Evolutionary conservation across 2,329 filamentous ascomycete genomes (phyloP).

Genomic region (Phialocephala sp.): DNA sequence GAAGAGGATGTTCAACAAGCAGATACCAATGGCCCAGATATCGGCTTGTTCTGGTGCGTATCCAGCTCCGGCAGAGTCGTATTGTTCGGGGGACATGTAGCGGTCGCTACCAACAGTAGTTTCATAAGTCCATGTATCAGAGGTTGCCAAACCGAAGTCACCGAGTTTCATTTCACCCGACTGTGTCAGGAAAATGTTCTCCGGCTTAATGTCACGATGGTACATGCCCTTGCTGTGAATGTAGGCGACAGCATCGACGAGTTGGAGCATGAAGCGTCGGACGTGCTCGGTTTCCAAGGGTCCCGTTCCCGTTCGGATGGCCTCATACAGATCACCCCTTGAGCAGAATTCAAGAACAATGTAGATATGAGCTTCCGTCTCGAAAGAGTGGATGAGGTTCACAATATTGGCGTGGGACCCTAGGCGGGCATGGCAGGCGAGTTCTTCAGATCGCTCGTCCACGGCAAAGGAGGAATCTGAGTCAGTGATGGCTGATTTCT

Average conservation of each 20-base stretch:
- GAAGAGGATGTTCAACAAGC: slow-evolving; percentile 94
- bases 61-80: slow-evolving; percentile 83
- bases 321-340: slow-evolving; percentile 96
- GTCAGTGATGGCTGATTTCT: slow-evolving; percentile 67
- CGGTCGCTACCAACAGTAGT: slow-evolving; percentile 95
- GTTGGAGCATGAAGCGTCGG: slow-evolving; percentile 94
- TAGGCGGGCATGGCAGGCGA: slow-evolving; percentile 79
- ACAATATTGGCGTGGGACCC: slow-evolving; percentile 88
- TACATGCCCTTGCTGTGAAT: slow-evolving; percentile 92
- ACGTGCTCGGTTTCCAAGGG: slow-evolving; percentile 96
- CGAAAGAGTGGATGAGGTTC: slow-evolving; percentile 88
- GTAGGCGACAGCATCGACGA: slow-evolving; percentile 86
- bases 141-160: slow-evolving; percentile 93
- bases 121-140: slow-evolving; percentile 88
- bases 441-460: slow-evolving; percentile 83
- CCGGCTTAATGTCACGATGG: slow-evolving; percentile 98
- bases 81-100: slow-evolving; percentile 99
- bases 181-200: slow-evolving; percentile 95
- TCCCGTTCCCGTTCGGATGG: slow-evolving; percentile 86
- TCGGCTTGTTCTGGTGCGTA: slow-evolving; percentile 95
- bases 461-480: slow-evolving; percentile 65
- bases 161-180: slow-evolving; percentile 93
- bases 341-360: slow-evolving; percentile 94
- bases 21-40: slow-evolving; percentile 97
- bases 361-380: slow-evolving; percentile 89